Evolutionary conservation across 345 rosid species (phyloP), one percentile per base, ranked within the genome.

Genomic region (Brassica carinata): DNA sequence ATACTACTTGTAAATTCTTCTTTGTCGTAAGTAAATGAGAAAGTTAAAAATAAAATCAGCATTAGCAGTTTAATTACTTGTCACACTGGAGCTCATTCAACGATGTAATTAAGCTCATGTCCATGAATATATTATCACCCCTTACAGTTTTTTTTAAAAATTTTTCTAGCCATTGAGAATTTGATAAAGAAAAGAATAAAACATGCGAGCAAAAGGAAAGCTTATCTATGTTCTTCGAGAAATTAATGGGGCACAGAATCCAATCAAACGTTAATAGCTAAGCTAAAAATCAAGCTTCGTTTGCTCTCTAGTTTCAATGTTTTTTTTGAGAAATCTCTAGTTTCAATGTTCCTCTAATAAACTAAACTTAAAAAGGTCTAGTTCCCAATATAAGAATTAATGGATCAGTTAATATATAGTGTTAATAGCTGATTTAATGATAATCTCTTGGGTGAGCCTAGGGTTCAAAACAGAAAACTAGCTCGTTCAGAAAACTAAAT

Each of bases 231-330:
- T 69, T 13, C 43, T 76, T 76, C 1, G 43, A 71, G 59, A 70
- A 71, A n/a, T 71, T 76, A 71, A 76, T 40, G 67, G 11, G 80
- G 69, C 77, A 67, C 80, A 65, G 34, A 81, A 71, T 71, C 69
- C 84, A 57, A 72, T 65, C 17, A 58, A n/a, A 76, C 64, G 69
- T 71, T 66, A 81, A 76, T 71, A 70, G 71, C 76, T 55, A 76
- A 19, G 73, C 84, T 30, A 77, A 77, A 81, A 61, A 77, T 77
- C 84, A 77, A 73, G 82, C 81, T 82, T 82, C 63, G 71, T 4
- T 77, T 77, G 57, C 75, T 73, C 79, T 83, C 79, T 78, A 43
- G 83, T 33, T 33, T 33, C 48, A 40, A 10, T 40, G 48, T 38
- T 38, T 38, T n/a, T n/a, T 38, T 38, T 36, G 9, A 8, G 10